Evolutionary conservation across 768 basidiomycete genomes (phyloP).

Genomic region (Leccinum ochraceum): DNA sequence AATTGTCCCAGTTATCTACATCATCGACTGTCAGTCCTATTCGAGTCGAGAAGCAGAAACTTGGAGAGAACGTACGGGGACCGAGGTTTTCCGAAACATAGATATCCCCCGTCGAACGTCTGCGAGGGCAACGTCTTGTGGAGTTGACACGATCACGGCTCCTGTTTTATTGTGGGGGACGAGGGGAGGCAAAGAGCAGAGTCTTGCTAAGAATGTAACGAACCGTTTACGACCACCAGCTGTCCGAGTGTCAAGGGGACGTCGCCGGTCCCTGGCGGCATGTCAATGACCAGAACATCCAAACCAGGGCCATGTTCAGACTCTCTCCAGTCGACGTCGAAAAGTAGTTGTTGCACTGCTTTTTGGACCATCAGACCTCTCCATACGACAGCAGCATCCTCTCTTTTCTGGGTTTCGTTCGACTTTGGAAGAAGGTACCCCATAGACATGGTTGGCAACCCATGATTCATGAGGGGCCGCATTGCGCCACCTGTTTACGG

Average conservation of each 20-base stretch:
- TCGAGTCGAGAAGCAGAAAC: neutral
- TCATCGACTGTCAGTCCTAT: neutral
- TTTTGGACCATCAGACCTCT: constrained; percentile 98
- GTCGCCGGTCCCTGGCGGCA: constrained; percentile 98
- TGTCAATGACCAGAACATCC: constrained; percentile 89
- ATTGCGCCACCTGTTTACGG: constrained; percentile 59
- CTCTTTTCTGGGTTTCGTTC: constrained; percentile 46
- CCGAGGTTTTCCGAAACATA: constrained; percentile 86
- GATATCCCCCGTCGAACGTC: constrained; percentile 92
- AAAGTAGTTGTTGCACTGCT: constrained; percentile 92
- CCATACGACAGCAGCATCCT: constrained; percentile 89
- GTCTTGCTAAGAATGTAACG: constrained; percentile 20
- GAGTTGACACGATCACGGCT: constrained; percentile 91
- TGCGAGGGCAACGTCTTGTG: constrained; percentile 89
- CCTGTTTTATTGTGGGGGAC: constrained; percentile 46
- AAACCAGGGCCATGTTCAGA: constrained; percentile 44
- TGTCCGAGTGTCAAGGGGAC: constrained; percentile 92
- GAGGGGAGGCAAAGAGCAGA: neutral
- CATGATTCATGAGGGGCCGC: constrained; percentile 83
- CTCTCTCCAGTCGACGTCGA: constrained; percentile 89
- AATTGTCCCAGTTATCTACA: constrained; percentile 80
- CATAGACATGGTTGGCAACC: constrained; percentile 95
- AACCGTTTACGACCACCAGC: constrained; percentile 81
- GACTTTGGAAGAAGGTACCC: constrained; percentile 81
- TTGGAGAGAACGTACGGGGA: constrained; percentile 62